These are phyloP conservation scores for Globisporangium radiosum DNA, from an alignment of 352 stramenopile species.

Conservation along the genomic window DNA sequence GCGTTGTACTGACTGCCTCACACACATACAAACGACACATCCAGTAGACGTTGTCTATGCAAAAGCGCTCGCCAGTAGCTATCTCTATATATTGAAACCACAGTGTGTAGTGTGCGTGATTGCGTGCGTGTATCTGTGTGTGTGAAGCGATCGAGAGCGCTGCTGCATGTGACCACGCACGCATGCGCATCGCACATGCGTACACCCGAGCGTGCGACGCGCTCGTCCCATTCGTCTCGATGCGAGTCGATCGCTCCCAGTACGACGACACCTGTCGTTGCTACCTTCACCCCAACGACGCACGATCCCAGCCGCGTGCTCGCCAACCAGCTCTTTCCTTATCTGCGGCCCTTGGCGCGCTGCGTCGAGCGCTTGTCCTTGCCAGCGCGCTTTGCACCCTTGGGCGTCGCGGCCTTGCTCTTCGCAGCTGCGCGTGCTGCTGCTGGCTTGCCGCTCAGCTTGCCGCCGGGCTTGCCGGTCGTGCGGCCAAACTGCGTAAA, in stretches of 20 bases:
- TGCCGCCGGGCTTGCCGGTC: slow-evolving; percentile 15
- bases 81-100: slow-evolving; percentile 18
- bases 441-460: slow-evolving; percentile 37
- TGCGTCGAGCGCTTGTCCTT: slow-evolving; percentile 46
- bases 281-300: too few relatives aligned
- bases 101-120: background rate
- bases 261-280: too few relatives aligned
- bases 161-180: too few relatives aligned
- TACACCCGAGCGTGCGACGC: background rate
- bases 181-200: background rate
- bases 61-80: background rate
- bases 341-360: slow-evolving; percentile 42
- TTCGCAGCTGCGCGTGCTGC: slow-evolving; percentile 16
- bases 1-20: too few relatives aligned
- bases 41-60: too few relatives aligned
- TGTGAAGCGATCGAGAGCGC: too few relatives aligned
- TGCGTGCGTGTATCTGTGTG: too few relatives aligned
- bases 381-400: slow-evolving; percentile 49
- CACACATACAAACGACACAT: too few relatives aligned
- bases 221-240: too few relatives aligned
- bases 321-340: slow-evolving; percentile 6
- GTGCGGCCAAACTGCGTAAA: slow-evolving; percentile 39
- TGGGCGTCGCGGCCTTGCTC: slow-evolving; percentile 18
- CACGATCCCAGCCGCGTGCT: too few relatives aligned
- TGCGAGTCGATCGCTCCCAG: too few relatives aligned